phyloP scores from a whole-genome alignment of 106 monocot genomes.

The Phalaenopsis equestris region DNA sequence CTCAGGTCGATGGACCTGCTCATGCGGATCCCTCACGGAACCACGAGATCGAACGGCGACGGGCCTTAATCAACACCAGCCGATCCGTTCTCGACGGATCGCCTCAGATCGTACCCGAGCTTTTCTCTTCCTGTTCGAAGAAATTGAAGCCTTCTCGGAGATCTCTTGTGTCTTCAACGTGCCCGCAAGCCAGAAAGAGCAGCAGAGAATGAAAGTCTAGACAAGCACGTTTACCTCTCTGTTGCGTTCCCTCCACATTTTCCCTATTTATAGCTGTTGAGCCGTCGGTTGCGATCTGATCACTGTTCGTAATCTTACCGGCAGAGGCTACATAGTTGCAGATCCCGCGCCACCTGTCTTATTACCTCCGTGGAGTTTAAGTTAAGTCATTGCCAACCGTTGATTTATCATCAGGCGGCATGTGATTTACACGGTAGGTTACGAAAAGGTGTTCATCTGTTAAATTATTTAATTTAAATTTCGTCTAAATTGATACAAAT shows the following conservation, averaged over 20 bases:
- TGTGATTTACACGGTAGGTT: background rate
- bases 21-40: conserved; percentile 47
- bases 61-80: background rate
- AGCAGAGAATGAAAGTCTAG: background rate
- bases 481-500: too few relatives aligned
- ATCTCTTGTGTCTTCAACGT: background rate
- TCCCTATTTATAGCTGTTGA: background rate
- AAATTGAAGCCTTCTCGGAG: background rate
- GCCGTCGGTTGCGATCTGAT: background rate
- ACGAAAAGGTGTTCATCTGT: too few relatives aligned
- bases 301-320: background rate
- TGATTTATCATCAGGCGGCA: background rate
- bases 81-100: background rate
- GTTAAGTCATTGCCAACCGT: background rate
- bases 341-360: background rate
- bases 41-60: background rate
- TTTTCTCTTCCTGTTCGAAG: background rate
- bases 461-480: too few relatives aligned
- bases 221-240: background rate
- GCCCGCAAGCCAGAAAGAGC: background rate
- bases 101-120: background rate
- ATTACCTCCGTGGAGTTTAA: background rate
- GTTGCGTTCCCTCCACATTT: background rate
- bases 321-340: background rate
- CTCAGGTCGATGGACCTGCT: conserved; percentile 72